Percentiles rank a stretch among this genome's conserved stretches.
Evolutionary conservation across 352 stramenopile species (phyloP).

Genomic region (Pythium phragmitis): DNA sequence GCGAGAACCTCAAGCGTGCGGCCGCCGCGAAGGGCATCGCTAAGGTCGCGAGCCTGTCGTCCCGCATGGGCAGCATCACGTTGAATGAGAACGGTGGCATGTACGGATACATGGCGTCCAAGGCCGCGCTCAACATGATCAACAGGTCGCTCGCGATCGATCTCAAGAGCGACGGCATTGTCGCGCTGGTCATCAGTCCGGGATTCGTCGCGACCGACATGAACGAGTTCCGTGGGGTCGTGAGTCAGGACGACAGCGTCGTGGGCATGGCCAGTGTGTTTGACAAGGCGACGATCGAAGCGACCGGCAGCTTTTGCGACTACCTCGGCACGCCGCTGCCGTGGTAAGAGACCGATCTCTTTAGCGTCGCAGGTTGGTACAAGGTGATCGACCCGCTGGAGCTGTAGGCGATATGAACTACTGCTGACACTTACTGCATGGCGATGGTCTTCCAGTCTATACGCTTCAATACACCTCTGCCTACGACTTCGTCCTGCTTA

Average conservation of each 20-base stretch:
- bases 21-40: conserved; percentile 21
- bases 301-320: conserved; percentile 39
- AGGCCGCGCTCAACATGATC: conserved; percentile 69
- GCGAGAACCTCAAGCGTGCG: conserved; percentile 36
- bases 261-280: conserved; percentile 53
- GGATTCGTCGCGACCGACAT: conserved; percentile 66
- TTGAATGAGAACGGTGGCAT: conserved; percentile 37
- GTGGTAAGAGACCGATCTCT: conserved; percentile 22
- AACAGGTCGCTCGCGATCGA: conserved; percentile 42
- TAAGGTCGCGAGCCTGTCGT: conserved; percentile 40
- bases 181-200: conserved; percentile 40
- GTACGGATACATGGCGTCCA: conserved; percentile 71
- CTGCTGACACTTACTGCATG: too few relatives aligned
- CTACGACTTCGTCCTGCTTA: too few relatives aligned
- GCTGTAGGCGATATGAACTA: too few relatives aligned
- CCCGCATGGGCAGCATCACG: conserved; percentile 43
- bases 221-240: conserved; percentile 39
- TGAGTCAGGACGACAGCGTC: conserved; percentile 51
- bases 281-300: conserved; percentile 44
- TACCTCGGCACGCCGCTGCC: conserved; percentile 25
- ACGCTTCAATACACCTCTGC: too few relatives aligned
- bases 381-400: neutral
- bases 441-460: too few relatives aligned
- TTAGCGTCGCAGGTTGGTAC: neutral
- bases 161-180: conserved; percentile 43